phyloP scores from a whole-genome alignment of 2,329 filamentous ascomycete genomes.

The Rhinocladiella mackenziei region DNA sequence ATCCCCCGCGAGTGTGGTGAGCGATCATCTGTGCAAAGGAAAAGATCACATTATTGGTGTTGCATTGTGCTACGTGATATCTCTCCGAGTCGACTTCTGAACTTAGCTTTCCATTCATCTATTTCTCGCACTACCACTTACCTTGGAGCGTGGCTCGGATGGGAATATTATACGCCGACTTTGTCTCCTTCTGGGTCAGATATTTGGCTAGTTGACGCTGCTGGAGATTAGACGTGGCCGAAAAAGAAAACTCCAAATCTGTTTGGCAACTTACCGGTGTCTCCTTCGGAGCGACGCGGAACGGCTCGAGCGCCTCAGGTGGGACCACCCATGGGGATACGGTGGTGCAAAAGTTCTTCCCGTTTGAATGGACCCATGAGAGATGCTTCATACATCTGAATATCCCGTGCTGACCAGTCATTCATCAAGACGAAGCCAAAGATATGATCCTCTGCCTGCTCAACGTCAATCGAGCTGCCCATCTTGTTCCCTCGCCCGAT shows the following conservation, averaged over 20 bases:
- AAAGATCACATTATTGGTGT: conserved; percentile 66
- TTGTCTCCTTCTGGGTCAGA: conserved; percentile 5
- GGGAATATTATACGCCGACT: conserved; percentile 10
- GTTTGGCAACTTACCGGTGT: too few species aligned
- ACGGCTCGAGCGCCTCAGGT: conserved; percentile 49
- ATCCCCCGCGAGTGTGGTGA: conserved; percentile 71
- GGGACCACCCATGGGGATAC: conserved; percentile 62
- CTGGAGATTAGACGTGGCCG: too few species aligned
- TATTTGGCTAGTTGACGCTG: conserved; percentile 7
- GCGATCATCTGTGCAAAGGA: conserved; percentile 79
- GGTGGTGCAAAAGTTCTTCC: conserved; percentile 57
- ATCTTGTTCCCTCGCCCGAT: conserved; percentile 60
- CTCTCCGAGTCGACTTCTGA: too few species aligned
- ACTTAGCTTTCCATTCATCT: too few species aligned
- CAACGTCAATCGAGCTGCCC: conserved; percentile 59
- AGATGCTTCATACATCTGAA: conserved; percentile 13
- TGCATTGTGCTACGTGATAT: too few species aligned
- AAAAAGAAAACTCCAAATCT: too few species aligned
- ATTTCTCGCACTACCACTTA: conserved; percentile 41
- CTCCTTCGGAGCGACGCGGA: too few species aligned
- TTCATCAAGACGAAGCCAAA: conserved; percentile 80
- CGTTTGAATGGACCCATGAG: conserved; percentile 59
- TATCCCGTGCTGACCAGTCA: conserved; percentile 62
- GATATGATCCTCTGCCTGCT: conserved; percentile 63
- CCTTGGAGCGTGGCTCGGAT: conserved; percentile 8